These are phyloP conservation scores for Penstemon newberryi DNA, from an alignment of 257 asterid genomes.

Conservation along the genomic window DNA sequence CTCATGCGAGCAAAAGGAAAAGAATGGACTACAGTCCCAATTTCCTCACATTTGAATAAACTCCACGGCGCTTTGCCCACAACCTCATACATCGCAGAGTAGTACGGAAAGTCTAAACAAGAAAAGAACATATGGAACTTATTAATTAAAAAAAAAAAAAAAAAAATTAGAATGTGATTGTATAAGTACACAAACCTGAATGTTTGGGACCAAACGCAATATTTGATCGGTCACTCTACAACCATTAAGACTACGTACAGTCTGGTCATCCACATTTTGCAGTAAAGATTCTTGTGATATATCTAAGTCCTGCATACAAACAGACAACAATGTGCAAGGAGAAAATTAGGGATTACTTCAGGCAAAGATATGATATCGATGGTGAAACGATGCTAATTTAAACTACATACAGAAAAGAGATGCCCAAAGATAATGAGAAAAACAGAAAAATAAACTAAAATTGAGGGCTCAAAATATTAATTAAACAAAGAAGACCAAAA, in stretches of 20 bases:
- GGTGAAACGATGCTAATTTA: conserved; percentile 2
- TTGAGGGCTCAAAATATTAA: too few species aligned
- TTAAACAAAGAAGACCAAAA: too few species aligned
- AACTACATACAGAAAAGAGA: neutral
- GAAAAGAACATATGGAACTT: conserved; percentile 20
- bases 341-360: conserved; percentile 8
- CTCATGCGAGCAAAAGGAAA: neutral
- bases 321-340: conserved; percentile 14
- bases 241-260: conserved; percentile 90
- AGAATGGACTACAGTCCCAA: conserved; percentile 16
- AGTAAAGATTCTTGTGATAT: conserved; percentile 72
- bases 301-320: conserved; percentile 59
- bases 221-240: conserved; percentile 87
- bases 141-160: conserved; percentile 12
- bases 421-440: neutral
- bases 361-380: neutral
- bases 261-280: conserved; percentile 81
- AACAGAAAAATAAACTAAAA: too few species aligned
- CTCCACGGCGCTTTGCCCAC: conserved; percentile 89
- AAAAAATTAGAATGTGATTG: conserved; percentile 15
- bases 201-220: conserved; percentile 79
- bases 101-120: conserved; percentile 66
- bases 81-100: conserved; percentile 71
- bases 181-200: conserved; percentile 47
- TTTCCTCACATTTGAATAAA: conserved; percentile 77